Percentiles rank a stretch among this genome's conserved stretches.
Evolutionary conservation across 2,329 filamentous ascomycete genomes (phyloP).

Genomic region (Botrytis squamosa): DNA sequence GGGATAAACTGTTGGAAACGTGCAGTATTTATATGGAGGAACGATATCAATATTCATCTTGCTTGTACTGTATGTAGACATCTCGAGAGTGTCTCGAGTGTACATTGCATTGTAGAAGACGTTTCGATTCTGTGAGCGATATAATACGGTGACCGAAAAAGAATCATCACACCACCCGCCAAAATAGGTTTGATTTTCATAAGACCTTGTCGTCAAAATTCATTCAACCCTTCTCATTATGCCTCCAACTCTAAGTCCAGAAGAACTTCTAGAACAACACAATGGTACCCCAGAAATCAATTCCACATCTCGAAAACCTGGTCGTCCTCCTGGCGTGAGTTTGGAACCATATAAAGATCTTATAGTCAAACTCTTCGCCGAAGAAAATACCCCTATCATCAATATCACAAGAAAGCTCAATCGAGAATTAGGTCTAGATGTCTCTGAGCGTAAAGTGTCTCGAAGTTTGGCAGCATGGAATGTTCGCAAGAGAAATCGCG

Average conservation of each 20-base stretch:
- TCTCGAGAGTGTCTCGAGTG: background rate
- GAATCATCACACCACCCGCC: background rate
- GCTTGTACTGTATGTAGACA: background rate
- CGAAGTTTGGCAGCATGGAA: constrained; percentile 35
- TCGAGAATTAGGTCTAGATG: constrained; percentile 33
- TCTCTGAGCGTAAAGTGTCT: constrained; percentile 36
- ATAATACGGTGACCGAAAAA: background rate
- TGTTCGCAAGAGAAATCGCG: constrained; percentile 34
- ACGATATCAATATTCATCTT: background rate
- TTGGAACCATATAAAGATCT: constrained; percentile 36
- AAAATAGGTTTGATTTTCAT: constrained; percentile 3
- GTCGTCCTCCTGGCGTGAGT: constrained; percentile 32
- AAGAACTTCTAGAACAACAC: background rate
- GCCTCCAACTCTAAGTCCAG: background rate
- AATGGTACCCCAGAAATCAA: constrained; percentile 3
- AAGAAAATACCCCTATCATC: constrained; percentile 33
- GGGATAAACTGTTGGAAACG: background rate
- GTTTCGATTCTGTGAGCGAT: background rate
- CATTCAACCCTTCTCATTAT: constrained; percentile 7
- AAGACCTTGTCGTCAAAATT: constrained; percentile 8
- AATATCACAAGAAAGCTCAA: constrained; percentile 36
- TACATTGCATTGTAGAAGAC: background rate
- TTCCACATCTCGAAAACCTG: constrained; percentile 28
- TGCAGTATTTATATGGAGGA: background rate
- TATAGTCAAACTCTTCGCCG: constrained; percentile 34